These are phyloP conservation scores for Hirsutella minnesotensis DNA, from an alignment of 2,329 filamentous ascomycete genomes.

Conservation along the genomic window DNA sequence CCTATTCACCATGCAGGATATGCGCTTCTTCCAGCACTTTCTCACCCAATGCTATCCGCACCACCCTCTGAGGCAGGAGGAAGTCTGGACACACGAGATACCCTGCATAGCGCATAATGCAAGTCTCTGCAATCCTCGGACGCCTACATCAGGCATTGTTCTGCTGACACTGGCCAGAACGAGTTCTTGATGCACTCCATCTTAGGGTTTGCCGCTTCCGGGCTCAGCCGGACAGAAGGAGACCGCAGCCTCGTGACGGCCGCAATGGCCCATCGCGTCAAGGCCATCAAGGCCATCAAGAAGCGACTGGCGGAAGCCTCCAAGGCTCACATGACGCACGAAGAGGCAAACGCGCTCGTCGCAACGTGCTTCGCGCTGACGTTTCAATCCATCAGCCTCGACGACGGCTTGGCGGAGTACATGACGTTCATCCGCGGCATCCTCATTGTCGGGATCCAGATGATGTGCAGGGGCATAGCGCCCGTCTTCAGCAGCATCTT, in stretches of 20 bases:
- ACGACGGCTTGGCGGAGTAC: conserved; percentile 46
- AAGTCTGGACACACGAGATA: conserved; percentile 55
- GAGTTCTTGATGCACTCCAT: conserved; percentile 62
- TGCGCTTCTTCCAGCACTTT: conserved; percentile 60
- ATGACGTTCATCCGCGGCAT: conserved; percentile 50
- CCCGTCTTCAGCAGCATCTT: conserved; percentile 38
- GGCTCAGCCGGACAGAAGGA: conserved; percentile 37
- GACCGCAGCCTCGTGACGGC: conserved; percentile 40
- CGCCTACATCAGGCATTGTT: not conserved
- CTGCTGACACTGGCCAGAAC: conserved; percentile 25
- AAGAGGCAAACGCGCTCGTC: conserved; percentile 47
- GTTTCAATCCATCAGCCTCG: conserved; percentile 45
- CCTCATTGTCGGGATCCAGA: conserved; percentile 40
- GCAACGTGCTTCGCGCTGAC: conserved; percentile 48
- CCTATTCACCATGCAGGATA: conserved; percentile 48
- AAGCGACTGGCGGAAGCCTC: conserved; percentile 34
- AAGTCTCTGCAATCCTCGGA: conserved; percentile 18
- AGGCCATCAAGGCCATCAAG: conserved; percentile 52
- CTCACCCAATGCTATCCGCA: conserved; percentile 49
- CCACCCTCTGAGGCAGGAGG: conserved; percentile 52
- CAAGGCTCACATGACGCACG: conserved; percentile 27
- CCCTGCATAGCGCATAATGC: conserved; percentile 56
- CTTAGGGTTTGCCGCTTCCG: conserved; percentile 54
- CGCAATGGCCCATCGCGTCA: conserved; percentile 52
- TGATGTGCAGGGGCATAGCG: conserved; percentile 35